These are phyloP conservation scores for Lentinus brumalis DNA, from an alignment of 768 basidiomycete genomes.

Conservation along the genomic window DNA sequence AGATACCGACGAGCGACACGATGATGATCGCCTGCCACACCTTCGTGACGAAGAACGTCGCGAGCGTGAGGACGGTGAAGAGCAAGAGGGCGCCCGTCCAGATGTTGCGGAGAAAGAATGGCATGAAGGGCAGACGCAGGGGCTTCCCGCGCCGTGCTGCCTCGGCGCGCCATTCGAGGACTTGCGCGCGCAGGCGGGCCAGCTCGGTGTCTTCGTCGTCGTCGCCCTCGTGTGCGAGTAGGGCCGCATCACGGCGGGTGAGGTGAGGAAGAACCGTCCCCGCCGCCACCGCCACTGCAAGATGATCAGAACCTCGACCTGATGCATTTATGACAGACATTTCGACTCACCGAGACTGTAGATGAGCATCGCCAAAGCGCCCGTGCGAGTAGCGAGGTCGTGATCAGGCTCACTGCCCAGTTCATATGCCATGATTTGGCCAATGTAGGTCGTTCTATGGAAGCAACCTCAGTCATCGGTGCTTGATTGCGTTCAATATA, in stretches of 20 bases:
- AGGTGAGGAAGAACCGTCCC: conserved; percentile 82
- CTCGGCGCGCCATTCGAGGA: conserved; percentile 83
- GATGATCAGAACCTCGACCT: background rate
- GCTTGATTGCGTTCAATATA: conserved; percentile 6
- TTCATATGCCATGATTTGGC: conserved; percentile 91
- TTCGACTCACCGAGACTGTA: conserved; percentile 80
- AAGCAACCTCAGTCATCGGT: conserved; percentile 8
- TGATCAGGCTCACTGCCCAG: conserved; percentile 70
- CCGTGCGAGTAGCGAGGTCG: conserved; percentile 82
- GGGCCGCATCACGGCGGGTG: conserved; percentile 75
- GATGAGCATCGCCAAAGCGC: conserved; percentile 86
- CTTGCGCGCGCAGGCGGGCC: conserved; percentile 65
- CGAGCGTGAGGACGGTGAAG: conserved; percentile 77
- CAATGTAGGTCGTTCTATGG: conserved; percentile 85
- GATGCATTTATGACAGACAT: background rate
- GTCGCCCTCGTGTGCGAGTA: conserved; percentile 70
- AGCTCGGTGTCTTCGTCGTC: conserved; percentile 78
- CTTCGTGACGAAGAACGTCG: conserved; percentile 84
- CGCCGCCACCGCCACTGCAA: conserved; percentile 78
- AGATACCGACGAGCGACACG: conserved; percentile 86
- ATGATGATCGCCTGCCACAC: conserved; percentile 79
- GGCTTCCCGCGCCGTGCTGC: conserved; percentile 75
- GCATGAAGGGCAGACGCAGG: conserved; percentile 81
- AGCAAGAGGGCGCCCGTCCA: conserved; percentile 88
- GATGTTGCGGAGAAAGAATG: conserved; percentile 89